A percentile compares a stretch with the other conserved stretches of the same genome.
These are phyloP conservation scores for Volutella citrinella DNA, from an alignment of 2,329 filamentous ascomycete genomes.

Conservation along the genomic window DNA sequence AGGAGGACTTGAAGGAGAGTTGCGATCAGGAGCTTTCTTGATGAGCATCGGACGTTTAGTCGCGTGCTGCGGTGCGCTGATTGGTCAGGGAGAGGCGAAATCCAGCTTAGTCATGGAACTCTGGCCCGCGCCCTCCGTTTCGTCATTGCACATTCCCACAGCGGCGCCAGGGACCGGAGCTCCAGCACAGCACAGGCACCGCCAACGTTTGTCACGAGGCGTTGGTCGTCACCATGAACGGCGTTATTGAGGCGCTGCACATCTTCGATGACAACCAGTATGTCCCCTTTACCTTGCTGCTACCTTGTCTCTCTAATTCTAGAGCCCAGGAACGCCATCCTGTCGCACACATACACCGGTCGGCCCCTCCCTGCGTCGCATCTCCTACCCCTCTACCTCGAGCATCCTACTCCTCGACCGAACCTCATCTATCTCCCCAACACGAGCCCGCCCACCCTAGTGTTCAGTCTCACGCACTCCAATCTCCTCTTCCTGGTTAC, in stretches of 20 bases:
- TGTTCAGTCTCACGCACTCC: conserved; percentile 85
- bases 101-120: conserved; percentile 25
- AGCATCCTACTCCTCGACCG: conserved; percentile 75
- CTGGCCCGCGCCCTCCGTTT: conserved; percentile 15
- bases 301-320: conserved; percentile 19
- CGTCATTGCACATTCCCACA: conserved; percentile 30
- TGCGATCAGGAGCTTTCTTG: conserved; percentile 7
- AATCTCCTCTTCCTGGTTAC: conserved; percentile 84
- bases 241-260: conserved; percentile 91
- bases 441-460: conserved; percentile 78
- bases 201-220: conserved; percentile 24
- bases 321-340: conserved; percentile 67
- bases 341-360: conserved; percentile 85
- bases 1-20: too few relatives aligned
- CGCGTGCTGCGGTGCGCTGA: conserved; percentile 13
- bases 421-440: conserved; percentile 82
- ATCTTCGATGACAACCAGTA: conserved; percentile 96
- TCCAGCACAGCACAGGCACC: conserved; percentile 14
- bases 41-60: conserved; percentile 14
- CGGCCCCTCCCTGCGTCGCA: conserved; percentile 73
- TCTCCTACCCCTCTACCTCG: conserved; percentile 82
- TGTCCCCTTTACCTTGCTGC: background rate
- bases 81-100: conserved; percentile 11
- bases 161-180: conserved; percentile 9
- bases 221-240: conserved; percentile 61